These are phyloP conservation scores for Penicillium sp. DNA, from an alignment of 2,329 filamentous ascomycete genomes.

Conservation along the genomic window DNA sequence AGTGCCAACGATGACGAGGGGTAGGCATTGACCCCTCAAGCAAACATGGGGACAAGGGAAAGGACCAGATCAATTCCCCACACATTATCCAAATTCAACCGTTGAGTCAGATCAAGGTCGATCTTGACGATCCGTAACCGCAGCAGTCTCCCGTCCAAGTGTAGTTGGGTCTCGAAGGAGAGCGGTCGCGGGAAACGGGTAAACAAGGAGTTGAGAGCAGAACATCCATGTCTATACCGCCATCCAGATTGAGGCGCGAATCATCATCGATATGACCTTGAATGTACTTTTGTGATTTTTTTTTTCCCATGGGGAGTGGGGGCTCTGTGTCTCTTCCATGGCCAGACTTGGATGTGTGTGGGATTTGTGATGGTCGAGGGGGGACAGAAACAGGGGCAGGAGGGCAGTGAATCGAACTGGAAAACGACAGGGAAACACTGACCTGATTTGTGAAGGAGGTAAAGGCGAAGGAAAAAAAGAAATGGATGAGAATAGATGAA, in stretches of 20 bases:
- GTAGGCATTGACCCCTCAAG: conserved; percentile 15
- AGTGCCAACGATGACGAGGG: conserved; percentile 24
- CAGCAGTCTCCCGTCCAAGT: conserved; percentile 9
- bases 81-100: not conserved
- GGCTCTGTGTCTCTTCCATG: not conserved
- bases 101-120: conserved; percentile 2
- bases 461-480: conserved; percentile 18
- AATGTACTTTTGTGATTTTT: not conserved
- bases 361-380: conserved; percentile 14
- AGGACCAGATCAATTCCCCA: not conserved
- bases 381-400: conserved; percentile 4
- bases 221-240: not conserved
- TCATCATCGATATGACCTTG: not conserved
- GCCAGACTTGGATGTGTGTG: conserved; percentile 14
- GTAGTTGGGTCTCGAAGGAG: conserved; percentile 14
- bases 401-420: conserved; percentile 7
- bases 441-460: conserved; percentile 25
- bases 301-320: not conserved
- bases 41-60: not conserved
- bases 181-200: conserved; percentile 27
- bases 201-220: conserved; percentile 18
- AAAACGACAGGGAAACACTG: conserved; percentile 18
- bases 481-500: conserved; percentile 15
- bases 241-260: conserved; percentile 3
- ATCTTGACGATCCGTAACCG: conserved; percentile 17